These are phyloP conservation scores for Syzygium aqueum DNA, from an alignment of 345 rosid species.

Conservation along the genomic window DNA sequence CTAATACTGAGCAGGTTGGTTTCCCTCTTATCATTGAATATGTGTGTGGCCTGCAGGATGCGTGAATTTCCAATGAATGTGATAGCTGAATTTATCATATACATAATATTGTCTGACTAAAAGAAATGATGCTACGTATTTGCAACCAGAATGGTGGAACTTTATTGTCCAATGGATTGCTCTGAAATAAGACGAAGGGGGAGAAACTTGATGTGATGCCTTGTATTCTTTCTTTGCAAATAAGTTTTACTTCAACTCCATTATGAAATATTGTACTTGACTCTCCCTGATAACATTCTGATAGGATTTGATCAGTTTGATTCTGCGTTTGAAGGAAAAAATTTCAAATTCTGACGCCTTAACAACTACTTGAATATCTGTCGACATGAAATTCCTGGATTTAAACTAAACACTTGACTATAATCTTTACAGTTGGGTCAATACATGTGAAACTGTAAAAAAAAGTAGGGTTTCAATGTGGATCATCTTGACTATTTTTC, in stretches of 20 bases:
- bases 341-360: not conserved
- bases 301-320: not conserved
- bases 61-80: not conserved
- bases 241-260: not conserved
- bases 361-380: not conserved
- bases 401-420: not conserved
- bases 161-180: not conserved
- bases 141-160: not conserved
- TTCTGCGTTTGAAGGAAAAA: not conserved
- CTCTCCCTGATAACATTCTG: not conserved
- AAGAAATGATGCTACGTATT: not conserved
- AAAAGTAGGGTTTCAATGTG: not conserved
- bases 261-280: not conserved
- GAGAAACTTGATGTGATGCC: not conserved
- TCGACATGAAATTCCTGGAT: not conserved
- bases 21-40: not conserved
- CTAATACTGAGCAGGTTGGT: constrained; percentile 55
- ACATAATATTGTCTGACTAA: not conserved
- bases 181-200: not conserved
- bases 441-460: not conserved
- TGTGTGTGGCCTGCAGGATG: not conserved
- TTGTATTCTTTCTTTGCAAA: not conserved
- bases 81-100: not conserved
- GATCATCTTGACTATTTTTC: not conserved
- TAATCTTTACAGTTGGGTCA: not conserved